These are phyloP conservation scores for Xylariaceae sp. DNA, from an alignment of 2,329 filamentous ascomycete genomes.

Conservation along the genomic window DNA sequence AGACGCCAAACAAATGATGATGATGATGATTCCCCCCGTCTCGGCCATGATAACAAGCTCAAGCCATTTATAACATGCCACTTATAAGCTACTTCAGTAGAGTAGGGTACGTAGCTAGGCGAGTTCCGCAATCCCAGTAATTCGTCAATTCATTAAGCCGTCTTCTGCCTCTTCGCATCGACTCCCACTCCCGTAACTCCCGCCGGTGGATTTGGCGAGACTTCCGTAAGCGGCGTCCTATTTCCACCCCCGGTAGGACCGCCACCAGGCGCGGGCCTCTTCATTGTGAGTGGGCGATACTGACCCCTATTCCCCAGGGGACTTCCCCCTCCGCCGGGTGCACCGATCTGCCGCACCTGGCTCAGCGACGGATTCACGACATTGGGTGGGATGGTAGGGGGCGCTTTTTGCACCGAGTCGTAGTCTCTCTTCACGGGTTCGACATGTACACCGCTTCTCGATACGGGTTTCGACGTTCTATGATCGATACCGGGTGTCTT, in stretches of 20 bases:
- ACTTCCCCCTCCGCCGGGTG: constrained; percentile 49
- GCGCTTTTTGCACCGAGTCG: constrained; percentile 18
- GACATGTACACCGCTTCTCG: constrained; percentile 50
- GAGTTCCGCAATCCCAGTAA: not conserved
- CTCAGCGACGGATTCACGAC: constrained; percentile 51
- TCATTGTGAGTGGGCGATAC: constrained; percentile 57
- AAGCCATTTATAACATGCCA: constrained; percentile 6
- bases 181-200: constrained; percentile 25
- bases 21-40: not conserved
- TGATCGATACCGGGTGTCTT: constrained; percentile 88
- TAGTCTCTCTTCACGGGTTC: constrained; percentile 34
- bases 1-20: constrained; percentile 10
- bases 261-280: constrained; percentile 38
- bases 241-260: constrained; percentile 21
- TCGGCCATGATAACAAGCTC: constrained; percentile 4
- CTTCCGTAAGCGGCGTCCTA: constrained; percentile 46
- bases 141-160: constrained; percentile 15
- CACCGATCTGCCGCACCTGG: constrained; percentile 53
- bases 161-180: constrained; percentile 51
- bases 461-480: constrained; percentile 66
- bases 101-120: too few species aligned
- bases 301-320: constrained; percentile 54
- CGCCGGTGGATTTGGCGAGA: constrained; percentile 40
- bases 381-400: constrained; percentile 27
- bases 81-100: not conserved